Percentiles rank a stretch among this genome's conserved stretches.
These are phyloP conservation scores for Parastagonospora nodorum DNA, from an alignment of 2,329 filamentous ascomycete genomes.

Conservation along the genomic window DNA sequence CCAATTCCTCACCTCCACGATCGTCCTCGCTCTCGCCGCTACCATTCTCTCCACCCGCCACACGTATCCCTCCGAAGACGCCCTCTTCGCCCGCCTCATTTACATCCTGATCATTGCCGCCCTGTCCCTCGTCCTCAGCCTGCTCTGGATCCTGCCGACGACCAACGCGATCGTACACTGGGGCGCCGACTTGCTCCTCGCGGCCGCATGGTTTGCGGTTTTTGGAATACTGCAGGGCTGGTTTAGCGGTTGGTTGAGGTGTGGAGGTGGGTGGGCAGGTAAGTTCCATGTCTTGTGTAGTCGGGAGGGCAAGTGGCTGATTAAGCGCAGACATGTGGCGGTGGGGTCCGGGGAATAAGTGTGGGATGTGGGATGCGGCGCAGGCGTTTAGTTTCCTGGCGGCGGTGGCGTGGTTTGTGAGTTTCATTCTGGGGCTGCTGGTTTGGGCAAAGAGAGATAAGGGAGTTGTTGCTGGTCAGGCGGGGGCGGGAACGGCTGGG, in stretches of 20 bases:
- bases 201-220: conserved; percentile 66
- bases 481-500: not conserved
- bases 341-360: conserved; percentile 51
- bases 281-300: not conserved
- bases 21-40: conserved; percentile 46
- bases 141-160: conserved; percentile 75
- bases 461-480: not conserved
- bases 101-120: conserved; percentile 74
- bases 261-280: conserved; percentile 11
- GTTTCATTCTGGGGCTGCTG: conserved; percentile 36
- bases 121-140: conserved; percentile 67
- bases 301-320: conserved; percentile 53
- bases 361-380: conserved; percentile 71
- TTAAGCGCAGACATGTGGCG: conserved; percentile 49
- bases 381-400: conserved; percentile 74
- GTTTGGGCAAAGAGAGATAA: not conserved
- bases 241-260: conserved; percentile 20
- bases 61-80: conserved; percentile 27
- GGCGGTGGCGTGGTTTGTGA: conserved; percentile 71
- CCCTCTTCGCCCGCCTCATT: conserved; percentile 69
- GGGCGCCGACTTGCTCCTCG: conserved; percentile 71
- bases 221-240: conserved; percentile 48
- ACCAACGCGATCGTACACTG: conserved; percentile 68
- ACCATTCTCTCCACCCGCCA: conserved; percentile 14
- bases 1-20: conserved; percentile 62